Evolutionary conservation across 192 early-diverging fungal species (phyloP), one percentile per base, ranked within the genome.

Genomic region (Coemansia sp.): DNA sequence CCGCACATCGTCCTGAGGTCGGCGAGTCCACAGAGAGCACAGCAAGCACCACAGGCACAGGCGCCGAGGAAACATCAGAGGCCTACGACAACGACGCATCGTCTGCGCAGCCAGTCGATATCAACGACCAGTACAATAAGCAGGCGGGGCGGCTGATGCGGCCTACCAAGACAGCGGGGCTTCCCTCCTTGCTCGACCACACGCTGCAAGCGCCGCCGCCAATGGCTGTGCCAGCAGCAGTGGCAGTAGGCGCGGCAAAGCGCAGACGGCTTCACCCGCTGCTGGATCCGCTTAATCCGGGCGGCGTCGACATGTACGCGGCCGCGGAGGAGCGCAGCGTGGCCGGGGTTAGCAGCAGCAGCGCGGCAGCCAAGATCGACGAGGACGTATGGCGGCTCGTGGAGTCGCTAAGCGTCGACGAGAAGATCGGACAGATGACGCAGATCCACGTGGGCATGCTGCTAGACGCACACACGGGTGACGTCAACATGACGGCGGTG

Each of bases 401-500:
- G 10, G 74, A 76, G 35, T 70, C 66, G 23, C 73, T 89, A 70
- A 76, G 76, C 0, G 36, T 83, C 10, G 69, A 70, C 11, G 86
- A 89, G 43, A 81, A 86, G 59, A 70, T 76, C 34, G 88, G 88
- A 0, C 88, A 89, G 62, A 88, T 89, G 88, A 83, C 84, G 34
- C 88, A 89, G 70, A 71, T 89, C 23, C 81, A 85, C 49, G 73
- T 85, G 35, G 73, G 74, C 9, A 53, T 71, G 84, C 68, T 89
- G 15, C 42, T 87, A 11, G 68, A 65, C 19, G 36, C 40, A 3
- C 68, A 78, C 17, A 13, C n/a, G 25, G 88, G 88, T 5, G 65
- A 55, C 17, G 50, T 85, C 41, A 85, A 89, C 42, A 33, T 58
- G 10, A 74, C 67, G 17, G 80, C 79, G 17, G 82, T 85, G 2